phyloP scores from a whole-genome alignment of 2,329 filamentous ascomycete genomes.

The Dactylonectria macrodidyma region DNA sequence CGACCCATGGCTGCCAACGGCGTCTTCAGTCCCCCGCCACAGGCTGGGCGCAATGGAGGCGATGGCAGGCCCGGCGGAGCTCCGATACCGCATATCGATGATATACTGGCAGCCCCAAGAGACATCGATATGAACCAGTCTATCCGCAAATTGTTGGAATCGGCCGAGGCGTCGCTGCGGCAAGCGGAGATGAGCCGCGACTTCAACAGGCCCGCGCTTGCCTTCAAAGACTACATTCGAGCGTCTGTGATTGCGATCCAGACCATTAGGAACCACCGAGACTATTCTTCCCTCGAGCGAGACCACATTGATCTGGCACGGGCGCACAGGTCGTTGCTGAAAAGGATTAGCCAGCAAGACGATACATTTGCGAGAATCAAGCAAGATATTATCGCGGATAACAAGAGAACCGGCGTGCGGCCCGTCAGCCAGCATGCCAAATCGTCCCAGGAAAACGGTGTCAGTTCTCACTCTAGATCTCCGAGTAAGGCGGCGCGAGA shows the following conservation, averaged over 20 bases:
- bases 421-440: slow-evolving; percentile 51
- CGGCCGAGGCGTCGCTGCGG: slow-evolving; percentile 67
- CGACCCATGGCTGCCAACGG: slow-evolving; percentile 52
- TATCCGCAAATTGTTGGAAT: slow-evolving; percentile 67
- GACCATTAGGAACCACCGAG: slow-evolving; percentile 81
- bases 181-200: slow-evolving; percentile 74
- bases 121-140: slow-evolving; percentile 66
- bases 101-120: slow-evolving; percentile 62
- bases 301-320: slow-evolving; percentile 65
- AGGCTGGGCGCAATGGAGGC: slow-evolving; percentile 48
- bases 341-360: slow-evolving; percentile 64
- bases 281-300: slow-evolving; percentile 76
- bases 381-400: slow-evolving; percentile 73
- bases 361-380: slow-evolving; percentile 71
- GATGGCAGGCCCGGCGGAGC: slow-evolving; percentile 46
- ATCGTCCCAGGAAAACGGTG: slow-evolving; percentile 35
- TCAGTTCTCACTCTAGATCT: slow-evolving; percentile 29
- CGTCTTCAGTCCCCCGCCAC: slow-evolving; percentile 49
- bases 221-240: slow-evolving; percentile 87
- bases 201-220: slow-evolving; percentile 78
- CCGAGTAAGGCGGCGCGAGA: slow-evolving; percentile 34
- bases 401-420: slow-evolving; percentile 72
- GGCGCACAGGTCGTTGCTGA: slow-evolving; percentile 65
- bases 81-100: slow-evolving; percentile 68
- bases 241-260: slow-evolving; percentile 86